Base-by-base conservation (phyloP, 139 green algal genomes). In the Mesotaenium endlicherianum region DNA sequence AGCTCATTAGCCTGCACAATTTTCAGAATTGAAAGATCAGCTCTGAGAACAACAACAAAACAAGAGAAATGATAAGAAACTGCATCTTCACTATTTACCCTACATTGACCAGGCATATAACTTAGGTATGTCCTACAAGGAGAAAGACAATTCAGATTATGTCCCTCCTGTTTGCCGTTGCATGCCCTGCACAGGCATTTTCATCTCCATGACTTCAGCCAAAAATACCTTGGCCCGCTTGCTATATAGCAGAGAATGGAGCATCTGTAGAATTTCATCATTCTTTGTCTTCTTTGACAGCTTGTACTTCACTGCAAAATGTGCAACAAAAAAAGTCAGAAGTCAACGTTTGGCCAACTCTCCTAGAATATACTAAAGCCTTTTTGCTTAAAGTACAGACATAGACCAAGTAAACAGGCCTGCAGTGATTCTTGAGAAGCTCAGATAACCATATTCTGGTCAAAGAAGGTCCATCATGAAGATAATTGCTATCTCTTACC, bases 231-330 rank as follows among this genome's bases (percentile, higher is more conserved):
- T 82, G 14, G 58, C 75, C 5, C 75, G 75, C 42, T 79, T 77
- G 57, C 47, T 82, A 6, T 82, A 82, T 34, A 82, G n/a, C 55
- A 82, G 75, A 5, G 60, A 77, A 8, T 82, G 75, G 26, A 82
- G 59, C 75, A 82, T 82, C 5, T 5, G 4, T 5, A 82, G 14
- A 4, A 82, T 3, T 53, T 79, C 44, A 45, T 82, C 75, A 36
- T 42, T 82, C 5, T 34, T 42, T 6, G 31, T 5, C 60, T 47
- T 42, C 26, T 82, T 82, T 20, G 26, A 3, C 60, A 82, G 41
- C 75, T 82, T 82, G 14, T 38, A 42, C 31, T 5, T 43, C 55
- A 82, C 75, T 82, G 75, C 55, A 82, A 78, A 69, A 6, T 64
- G 20, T 64, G 50, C 26, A 64, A 20, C 20, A 64, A 64, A 20